Conservation (phyloP, 1,139 yeast species). For the Taphrina flavorubra region DNA sequence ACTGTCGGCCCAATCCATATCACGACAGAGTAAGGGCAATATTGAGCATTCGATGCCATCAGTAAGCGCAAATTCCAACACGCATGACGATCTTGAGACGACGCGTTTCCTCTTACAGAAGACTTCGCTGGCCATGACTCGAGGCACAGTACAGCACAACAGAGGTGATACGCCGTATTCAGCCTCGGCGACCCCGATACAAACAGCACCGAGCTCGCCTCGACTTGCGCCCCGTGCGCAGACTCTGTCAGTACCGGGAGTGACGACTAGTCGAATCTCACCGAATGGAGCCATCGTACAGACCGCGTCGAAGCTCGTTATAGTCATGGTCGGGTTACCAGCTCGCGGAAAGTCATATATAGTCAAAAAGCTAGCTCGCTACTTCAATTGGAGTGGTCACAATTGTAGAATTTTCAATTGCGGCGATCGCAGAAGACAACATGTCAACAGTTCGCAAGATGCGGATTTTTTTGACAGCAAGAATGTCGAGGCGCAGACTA, state of each 20-base stretch:
- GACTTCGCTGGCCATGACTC: slow-evolving; percentile 24
- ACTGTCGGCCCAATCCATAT: not conserved
- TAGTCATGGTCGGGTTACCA: slow-evolving; percentile 93
- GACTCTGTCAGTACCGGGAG: slow-evolving; percentile 90
- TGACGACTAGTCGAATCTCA: slow-evolving; percentile 78
- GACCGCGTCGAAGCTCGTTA: slow-evolving; percentile 64
- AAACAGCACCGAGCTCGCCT: slow-evolving; percentile 39
- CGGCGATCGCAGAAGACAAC: slow-evolving; percentile 80
- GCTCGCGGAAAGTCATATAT: slow-evolving; percentile 93
- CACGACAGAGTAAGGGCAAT: not conserved
- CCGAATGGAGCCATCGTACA: slow-evolving; percentile 54
- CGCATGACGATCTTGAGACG: slow-evolving; percentile 19
- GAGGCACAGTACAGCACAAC: slow-evolving; percentile 3
- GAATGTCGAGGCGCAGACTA: slow-evolving; percentile 65
- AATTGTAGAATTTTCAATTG: slow-evolving; percentile 90
- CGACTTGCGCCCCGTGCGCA: slow-evolving; percentile 38
- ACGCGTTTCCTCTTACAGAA: slow-evolving; percentile 37
- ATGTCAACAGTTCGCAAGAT: slow-evolving; percentile 45
- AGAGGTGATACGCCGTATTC: slow-evolving; percentile 35
- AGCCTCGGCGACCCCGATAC: slow-evolving; percentile 37
- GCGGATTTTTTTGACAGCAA: slow-evolving; percentile 89
- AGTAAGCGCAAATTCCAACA: not conserved
- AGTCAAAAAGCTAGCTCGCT: slow-evolving; percentile 85
- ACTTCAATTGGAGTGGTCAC: slow-evolving; percentile 89
- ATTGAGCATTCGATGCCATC: not conserved